Base-by-base conservation (phyloP, 2,329 filamentous ascomycete species). In the Ambrosiella beaveri region DNA sequence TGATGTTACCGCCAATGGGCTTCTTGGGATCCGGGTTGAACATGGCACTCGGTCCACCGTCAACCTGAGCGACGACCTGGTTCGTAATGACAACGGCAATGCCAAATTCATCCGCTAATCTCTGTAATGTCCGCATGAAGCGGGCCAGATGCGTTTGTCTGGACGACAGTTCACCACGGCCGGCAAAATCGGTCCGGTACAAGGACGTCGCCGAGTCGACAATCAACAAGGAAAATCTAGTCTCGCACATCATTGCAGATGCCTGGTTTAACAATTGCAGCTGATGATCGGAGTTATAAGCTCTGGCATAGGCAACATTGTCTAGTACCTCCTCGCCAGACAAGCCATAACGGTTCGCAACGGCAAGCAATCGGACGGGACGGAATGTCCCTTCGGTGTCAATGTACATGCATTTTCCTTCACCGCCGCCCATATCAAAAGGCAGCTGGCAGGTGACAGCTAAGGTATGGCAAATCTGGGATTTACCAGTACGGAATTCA, bases 1-100 rank as follows among this genome's bases (percentile, higher is more conserved):
- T 97, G 64, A 98, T 98, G 70, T 98, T 97, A 63, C 93, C 93
- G 64, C 93, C 93, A 68, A 98, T 96, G 0, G 93, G 93, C 71
- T 98, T 98, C 79, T 98, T 98, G 7, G 93, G 93, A 66, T 98
- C 94, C 0, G 94, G 93, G 65, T 98, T 98, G 75, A 95, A 98
- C 93, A 98, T 98, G 62, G 91, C 84, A 66, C 86, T 91, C 37
- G 91, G 90, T 2, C 93, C 93, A 62, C 93, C 93, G 67, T 98
- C 93, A 7, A 98, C 93, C 70, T 98, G 94, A 8, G 93, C 93
- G 45, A 98, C 94, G 37, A 98, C 93, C 70, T 98, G 93, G 68
- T 98, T 98, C 49, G 93, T 97, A 66, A 98, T 98, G 65, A 98
- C 88, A 7, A 98, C 93, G 0, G 93, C 93, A 64, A 98, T 96